These are phyloP conservation scores for Aegilops longissima DNA, from an alignment of 176 grass and related monocot species.

Conservation along the genomic window DNA sequence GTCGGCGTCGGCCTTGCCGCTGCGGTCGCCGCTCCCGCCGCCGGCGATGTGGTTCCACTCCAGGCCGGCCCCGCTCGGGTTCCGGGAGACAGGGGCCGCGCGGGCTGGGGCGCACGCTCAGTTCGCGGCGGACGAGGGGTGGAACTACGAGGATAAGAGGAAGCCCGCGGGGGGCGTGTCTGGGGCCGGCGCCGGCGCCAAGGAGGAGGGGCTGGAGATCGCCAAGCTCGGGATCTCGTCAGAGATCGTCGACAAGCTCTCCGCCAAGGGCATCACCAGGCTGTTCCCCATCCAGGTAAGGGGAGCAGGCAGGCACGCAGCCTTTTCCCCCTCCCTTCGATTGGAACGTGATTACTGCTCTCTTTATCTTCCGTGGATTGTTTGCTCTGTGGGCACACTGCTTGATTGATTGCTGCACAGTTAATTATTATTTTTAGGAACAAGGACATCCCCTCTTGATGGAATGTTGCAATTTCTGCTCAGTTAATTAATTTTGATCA, in stretches of 20 bases:
- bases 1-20: neutral
- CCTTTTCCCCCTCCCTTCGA: neutral
- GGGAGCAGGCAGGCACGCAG: neutral
- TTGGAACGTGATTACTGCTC: neutral
- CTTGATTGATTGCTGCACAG: neutral
- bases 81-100: conserved; percentile 40
- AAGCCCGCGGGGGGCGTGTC: neutral
- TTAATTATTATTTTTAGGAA: neutral
- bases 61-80: conserved; percentile 38
- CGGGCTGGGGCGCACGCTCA: conserved; percentile 32
- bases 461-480: neutral
- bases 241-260: conserved; percentile 66
- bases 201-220: conserved; percentile 70
- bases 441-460: neutral
- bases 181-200: neutral
- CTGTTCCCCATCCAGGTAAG: conserved; percentile 97
- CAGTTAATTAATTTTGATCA: neutral
- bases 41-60: conserved; percentile 47
- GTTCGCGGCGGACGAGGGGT: conserved; percentile 61
- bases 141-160: conserved; percentile 36
- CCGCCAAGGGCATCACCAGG: conserved; percentile 72
- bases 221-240: conserved; percentile 85
- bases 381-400: neutral
- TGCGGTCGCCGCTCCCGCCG: neutral
- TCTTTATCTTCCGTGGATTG: neutral